A percentile compares a stretch with the other conserved stretches of the same genome.
These are phyloP conservation scores for Geranomyces variabilis DNA, from an alignment of 192 early-diverging fungal genomes.

Conservation along the genomic window DNA sequence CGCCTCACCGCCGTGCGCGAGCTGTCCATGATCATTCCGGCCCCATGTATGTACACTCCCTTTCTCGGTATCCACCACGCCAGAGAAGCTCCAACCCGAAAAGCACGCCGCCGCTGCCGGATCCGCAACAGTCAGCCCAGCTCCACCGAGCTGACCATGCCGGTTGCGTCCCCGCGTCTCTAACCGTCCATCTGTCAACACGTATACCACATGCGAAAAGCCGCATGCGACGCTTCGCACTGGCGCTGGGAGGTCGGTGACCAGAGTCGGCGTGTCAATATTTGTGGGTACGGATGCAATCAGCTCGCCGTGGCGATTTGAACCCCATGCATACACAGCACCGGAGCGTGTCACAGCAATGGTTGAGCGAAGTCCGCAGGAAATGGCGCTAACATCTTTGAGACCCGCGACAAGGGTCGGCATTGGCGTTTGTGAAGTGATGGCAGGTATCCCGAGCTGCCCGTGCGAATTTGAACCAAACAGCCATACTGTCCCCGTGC, in stretches of 20 bases:
- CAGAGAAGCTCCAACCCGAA: slow-evolving; percentile 68
- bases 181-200: slow-evolving; percentile 23
- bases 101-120: slow-evolving; percentile 29
- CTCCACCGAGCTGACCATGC: slow-evolving; percentile 59
- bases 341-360: slow-evolving; percentile 46
- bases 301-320: slow-evolving; percentile 57
- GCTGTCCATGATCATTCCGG: slow-evolving; percentile 74
- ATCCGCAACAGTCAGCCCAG: not conserved
- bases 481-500: slow-evolving; percentile 19
- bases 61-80: slow-evolving; percentile 27
- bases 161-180: slow-evolving; percentile 62
- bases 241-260: not conserved
- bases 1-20: slow-evolving; percentile 23
- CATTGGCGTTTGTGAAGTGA: not conserved
- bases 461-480: slow-evolving; percentile 35
- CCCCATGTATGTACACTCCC: slow-evolving; percentile 61
- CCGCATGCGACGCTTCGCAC: slow-evolving; percentile 36
- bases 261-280: too few relatives aligned
- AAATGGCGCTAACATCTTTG: slow-evolving; percentile 9
- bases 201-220: slow-evolving; percentile 29
- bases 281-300: not conserved
- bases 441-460: slow-evolving; percentile 25
- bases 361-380: slow-evolving; percentile 24
- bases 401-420: not conserved
- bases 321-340: slow-evolving; percentile 59